A percentile compares a stretch with the other conserved stretches of the same genome.
Conservation (phyloP, 345 rosid genomes). For the Kernera saxatilis region DNA sequence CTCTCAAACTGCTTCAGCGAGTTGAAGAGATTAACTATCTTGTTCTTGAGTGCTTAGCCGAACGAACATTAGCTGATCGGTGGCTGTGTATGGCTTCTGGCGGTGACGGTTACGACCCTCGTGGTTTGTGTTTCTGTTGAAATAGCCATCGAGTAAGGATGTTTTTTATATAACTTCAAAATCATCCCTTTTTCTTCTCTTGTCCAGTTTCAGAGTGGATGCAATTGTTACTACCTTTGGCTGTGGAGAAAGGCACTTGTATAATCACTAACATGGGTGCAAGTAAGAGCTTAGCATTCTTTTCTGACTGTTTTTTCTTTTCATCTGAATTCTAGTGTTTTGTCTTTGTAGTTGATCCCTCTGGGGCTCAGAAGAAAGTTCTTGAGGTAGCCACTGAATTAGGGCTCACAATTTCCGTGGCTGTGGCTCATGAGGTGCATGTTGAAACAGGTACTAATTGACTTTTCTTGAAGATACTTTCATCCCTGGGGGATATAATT, state of each 20-base stretch:
- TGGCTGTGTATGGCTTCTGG: conserved; percentile 58
- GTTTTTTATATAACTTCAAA: not conserved
- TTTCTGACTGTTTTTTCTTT: not conserved
- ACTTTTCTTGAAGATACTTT: not conserved
- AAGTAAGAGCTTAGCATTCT: conserved; percentile 46
- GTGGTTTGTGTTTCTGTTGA: conserved; percentile 38
- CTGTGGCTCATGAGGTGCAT: conserved; percentile 69
- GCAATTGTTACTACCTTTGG: conserved; percentile 68
- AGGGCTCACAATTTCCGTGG: conserved; percentile 59
- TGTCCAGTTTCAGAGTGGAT: conserved; percentile 79
- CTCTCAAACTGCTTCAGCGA: conserved; percentile 73
- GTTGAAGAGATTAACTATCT: conserved; percentile 61
- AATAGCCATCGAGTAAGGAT: not conserved
- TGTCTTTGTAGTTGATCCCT: conserved; percentile 56
- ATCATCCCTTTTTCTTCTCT: not conserved
- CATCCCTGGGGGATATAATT: not conserved
- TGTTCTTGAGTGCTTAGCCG: conserved; percentile 91
- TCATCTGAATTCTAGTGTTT: not conserved
- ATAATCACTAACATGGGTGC: conserved; percentile 95
- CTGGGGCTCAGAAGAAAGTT: conserved; percentile 70
- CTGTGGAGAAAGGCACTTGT: conserved; percentile 65
- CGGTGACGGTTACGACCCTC: conserved; percentile 67
- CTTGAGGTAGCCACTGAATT: conserved; percentile 57
- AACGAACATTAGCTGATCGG: conserved; percentile 82
- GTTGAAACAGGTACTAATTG: conserved; percentile 35